Conservation (phyloP, 164 flowering plant species). For the Chimonanthus praecox region DNA sequence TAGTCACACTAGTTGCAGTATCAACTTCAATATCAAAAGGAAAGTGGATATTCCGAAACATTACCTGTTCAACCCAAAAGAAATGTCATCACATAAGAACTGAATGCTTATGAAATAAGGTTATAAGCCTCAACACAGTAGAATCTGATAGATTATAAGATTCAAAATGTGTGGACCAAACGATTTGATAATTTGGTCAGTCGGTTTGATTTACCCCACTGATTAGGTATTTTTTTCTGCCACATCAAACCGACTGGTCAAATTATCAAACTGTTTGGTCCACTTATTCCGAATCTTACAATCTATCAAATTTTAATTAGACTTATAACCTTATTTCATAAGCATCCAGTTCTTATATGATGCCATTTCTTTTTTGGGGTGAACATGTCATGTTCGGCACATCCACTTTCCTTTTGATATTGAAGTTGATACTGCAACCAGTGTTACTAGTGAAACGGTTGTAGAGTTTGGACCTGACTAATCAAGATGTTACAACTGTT, state of each 20-base stretch:
- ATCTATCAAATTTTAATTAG: too few relatives aligned
- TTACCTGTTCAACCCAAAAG: slow-evolving; percentile 39
- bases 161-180: too few relatives aligned
- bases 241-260: too few relatives aligned
- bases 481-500: slow-evolving; percentile 82
- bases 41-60: slow-evolving; percentile 82
- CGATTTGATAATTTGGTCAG: too few relatives aligned
- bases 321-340: background rate
- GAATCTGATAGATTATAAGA: too few relatives aligned
- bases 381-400: slow-evolving; percentile 69
- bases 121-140: too few relatives aligned
- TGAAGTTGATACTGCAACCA: slow-evolving; percentile 64
- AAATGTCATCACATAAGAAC: background rate
- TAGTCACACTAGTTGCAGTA: slow-evolving; percentile 78
- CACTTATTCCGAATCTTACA: too few relatives aligned
- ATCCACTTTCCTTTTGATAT: slow-evolving; percentile 92
- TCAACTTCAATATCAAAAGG: slow-evolving; percentile 83
- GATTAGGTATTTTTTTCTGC: too few relatives aligned
- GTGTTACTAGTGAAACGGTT: slow-evolving; percentile 98
- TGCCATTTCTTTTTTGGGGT: background rate
- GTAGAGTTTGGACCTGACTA: slow-evolving; percentile 84
- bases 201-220: too few relatives aligned
- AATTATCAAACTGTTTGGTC: too few relatives aligned
- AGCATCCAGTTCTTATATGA: background rate
- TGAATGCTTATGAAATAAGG: background rate